phyloP scores from a whole-genome alignment of 257 asterid species.

The Solanum chilense region DNA sequence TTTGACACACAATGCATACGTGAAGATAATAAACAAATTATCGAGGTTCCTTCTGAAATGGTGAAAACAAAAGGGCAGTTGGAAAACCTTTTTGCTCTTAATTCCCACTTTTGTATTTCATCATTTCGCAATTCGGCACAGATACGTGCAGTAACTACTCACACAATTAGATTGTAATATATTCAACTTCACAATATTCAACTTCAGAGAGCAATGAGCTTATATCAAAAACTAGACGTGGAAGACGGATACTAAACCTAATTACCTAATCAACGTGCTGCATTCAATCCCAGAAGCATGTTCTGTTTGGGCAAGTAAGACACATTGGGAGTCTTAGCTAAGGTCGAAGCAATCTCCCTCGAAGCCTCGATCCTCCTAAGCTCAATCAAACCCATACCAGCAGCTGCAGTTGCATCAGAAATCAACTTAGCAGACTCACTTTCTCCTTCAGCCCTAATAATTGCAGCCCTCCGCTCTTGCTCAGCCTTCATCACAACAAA shows the following conservation, averaged over 20 bases:
- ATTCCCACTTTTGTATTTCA: background rate
- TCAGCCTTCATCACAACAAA: conserved; percentile 88
- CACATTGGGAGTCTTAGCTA: conserved; percentile 25
- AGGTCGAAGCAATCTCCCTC: conserved; percentile 28
- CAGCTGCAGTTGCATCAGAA: conserved; percentile 31
- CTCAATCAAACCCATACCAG: conserved; percentile 36
- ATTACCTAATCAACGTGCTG: conserved; percentile 13
- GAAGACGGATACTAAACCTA: background rate
- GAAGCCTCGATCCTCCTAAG: conserved; percentile 38
- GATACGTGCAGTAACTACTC: background rate
- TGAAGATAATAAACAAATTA: background rate
- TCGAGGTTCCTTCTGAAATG: background rate
- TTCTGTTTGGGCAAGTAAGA: conserved; percentile 27
- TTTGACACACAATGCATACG: background rate
- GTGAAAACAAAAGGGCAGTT: background rate
- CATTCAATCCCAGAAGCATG: conserved; percentile 29
- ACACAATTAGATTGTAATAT: background rate
- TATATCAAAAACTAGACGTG: no score
- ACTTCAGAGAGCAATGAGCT: background rate
- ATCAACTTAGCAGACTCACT: conserved; percentile 40
- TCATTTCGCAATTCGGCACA: background rate
- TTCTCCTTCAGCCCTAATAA: conserved; percentile 40
- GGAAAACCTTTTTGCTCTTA: background rate
- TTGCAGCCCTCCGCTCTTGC: conserved; percentile 30
- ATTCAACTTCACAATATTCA: background rate